A percentile compares a stretch with the other conserved stretches of the same genome.
Conservation (phyloP, 139 green algal genomes). For the Tetradesmus obliquus region DNA sequence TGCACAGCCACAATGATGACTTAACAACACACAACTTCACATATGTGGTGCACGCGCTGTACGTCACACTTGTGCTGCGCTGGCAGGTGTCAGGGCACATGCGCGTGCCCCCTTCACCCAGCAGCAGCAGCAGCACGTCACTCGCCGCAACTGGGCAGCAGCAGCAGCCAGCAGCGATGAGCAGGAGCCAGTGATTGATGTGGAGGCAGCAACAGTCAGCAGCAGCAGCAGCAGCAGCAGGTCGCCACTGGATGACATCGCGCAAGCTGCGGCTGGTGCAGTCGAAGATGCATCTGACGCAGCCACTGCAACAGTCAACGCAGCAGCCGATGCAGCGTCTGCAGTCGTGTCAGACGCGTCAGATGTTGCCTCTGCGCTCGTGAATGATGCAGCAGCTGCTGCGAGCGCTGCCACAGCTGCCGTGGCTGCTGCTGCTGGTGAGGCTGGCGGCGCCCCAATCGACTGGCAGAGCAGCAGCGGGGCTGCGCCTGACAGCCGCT, state of each 20-base stretch:
- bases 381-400: neutral
- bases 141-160: neutral
- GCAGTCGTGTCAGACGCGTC: conserved; percentile 11
- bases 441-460: neutral
- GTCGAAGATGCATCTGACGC: conserved; percentile 7
- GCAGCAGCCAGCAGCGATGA: neutral
- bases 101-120: neutral
- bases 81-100: neutral
- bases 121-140: neutral
- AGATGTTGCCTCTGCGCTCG: neutral
- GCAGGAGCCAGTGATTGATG: neutral
- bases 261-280: neutral
- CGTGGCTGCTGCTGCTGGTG: neutral
- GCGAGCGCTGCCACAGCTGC: neutral
- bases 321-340: neutral
- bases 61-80: neutral
- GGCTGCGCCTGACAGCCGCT: neutral
- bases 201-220: neutral
- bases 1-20: too few relatives aligned
- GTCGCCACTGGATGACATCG: neutral
- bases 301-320: neutral
- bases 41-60: neutral
- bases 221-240: neutral
- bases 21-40: too few relatives aligned
- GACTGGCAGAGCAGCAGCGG: neutral